phyloP scores from a whole-genome alignment of 495 filamentous ascomycete species.

The Pseudoneurospora amorphoporcata region DNA sequence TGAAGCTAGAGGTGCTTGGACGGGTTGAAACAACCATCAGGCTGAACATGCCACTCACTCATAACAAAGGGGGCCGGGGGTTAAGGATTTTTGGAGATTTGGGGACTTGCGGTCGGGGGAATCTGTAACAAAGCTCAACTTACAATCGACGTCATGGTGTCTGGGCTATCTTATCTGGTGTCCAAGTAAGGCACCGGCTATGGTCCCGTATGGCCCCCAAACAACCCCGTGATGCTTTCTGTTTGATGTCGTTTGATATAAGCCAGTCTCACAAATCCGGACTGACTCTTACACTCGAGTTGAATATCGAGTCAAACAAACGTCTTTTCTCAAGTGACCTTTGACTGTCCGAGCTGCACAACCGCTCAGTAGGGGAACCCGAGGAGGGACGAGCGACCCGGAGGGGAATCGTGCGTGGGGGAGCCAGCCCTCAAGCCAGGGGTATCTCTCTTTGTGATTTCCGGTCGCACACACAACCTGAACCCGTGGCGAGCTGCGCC shows the following conservation, averaged over 20 bases:
- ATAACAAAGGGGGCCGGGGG: slow-evolving; percentile 1
- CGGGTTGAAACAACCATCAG: slow-evolving; percentile 3
- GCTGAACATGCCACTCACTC: slow-evolving; percentile 5
- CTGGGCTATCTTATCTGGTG: slow-evolving; percentile 8
- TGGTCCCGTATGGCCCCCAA: background rate
- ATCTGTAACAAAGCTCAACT: slow-evolving; percentile 17
- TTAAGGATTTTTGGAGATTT: background rate
- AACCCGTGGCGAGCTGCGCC: background rate
- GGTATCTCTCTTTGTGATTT: background rate
- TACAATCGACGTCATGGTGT: slow-evolving; percentile 38
- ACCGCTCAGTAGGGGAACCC: background rate
- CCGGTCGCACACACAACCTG: background rate
- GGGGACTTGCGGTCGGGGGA: background rate
- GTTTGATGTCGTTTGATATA: background rate
- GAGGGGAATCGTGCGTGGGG: background rate
- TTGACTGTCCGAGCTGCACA: background rate
- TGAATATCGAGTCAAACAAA: background rate
- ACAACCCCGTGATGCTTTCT: background rate
- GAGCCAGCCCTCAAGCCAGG: background rate
- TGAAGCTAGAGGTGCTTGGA: slow-evolving; percentile 4
- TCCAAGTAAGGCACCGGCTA: background rate
- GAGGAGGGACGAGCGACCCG: background rate
- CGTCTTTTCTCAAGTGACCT: background rate
- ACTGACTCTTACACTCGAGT: background rate
- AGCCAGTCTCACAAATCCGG: background rate